A percentile compares a stretch with the other conserved stretches of the same genome.
Conservation (phyloP, 192 early-diverging fungal species). For the Coemansia sp. region DNA sequence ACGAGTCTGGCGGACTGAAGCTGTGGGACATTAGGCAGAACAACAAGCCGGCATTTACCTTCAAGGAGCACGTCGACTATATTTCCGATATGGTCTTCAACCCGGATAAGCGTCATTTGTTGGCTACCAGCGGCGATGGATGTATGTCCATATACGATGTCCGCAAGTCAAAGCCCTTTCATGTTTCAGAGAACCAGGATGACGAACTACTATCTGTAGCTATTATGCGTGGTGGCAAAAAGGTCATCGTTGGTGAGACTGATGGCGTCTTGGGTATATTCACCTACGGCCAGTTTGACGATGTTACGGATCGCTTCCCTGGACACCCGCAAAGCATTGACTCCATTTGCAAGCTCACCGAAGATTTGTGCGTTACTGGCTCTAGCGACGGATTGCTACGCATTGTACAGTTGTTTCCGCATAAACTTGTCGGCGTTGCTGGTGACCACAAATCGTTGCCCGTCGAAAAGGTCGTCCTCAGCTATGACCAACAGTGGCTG, state of each 20-base stretch:
- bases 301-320: conserved; percentile 90
- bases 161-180: conserved; percentile 82
- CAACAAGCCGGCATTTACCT: conserved; percentile 78
- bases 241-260: conserved; percentile 91
- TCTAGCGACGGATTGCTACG: conserved; percentile 90
- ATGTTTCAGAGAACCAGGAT: conserved; percentile 92
- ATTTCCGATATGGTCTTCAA: conserved; percentile 87
- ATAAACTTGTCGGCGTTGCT: conserved; percentile 86
- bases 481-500: conserved; percentile 74
- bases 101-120: conserved; percentile 72
- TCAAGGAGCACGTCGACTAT: conserved; percentile 89
- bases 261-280: conserved; percentile 88
- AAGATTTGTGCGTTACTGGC: conserved; percentile 86
- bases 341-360: conserved; percentile 81
- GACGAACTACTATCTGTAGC: conserved; percentile 90
- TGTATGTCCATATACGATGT: conserved; percentile 90
- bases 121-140: conserved; percentile 89
- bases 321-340: conserved; percentile 95
- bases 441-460: conserved; percentile 91
- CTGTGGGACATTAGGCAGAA: conserved; percentile 90
- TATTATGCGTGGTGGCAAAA: conserved; percentile 67
- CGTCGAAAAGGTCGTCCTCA: conserved; percentile 80
- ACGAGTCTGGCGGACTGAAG: conserved; percentile 85
- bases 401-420: conserved; percentile 87
- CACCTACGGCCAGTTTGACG: conserved; percentile 90